phyloP scores from a whole-genome alignment of 2,329 filamentous ascomycete species.

The Apiospora arundinis region DNA sequence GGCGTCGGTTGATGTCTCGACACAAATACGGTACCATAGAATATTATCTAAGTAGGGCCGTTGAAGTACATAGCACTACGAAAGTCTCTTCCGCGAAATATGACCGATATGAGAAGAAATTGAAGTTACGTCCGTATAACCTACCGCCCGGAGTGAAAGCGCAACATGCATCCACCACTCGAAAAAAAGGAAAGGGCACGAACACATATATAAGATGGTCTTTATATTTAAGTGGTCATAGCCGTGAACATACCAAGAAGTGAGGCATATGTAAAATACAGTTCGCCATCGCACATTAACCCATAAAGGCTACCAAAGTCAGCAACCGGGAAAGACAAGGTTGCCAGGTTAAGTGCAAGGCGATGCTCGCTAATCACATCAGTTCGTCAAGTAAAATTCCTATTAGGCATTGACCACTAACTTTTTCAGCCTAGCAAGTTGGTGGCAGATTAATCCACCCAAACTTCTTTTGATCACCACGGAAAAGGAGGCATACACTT shows the following conservation, averaged over 20 bases:
- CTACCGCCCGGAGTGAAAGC: background rate
- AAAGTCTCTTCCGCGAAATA: background rate
- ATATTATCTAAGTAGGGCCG: background rate
- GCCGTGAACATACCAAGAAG: background rate
- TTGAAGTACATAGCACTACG: background rate
- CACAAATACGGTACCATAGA: too few species aligned
- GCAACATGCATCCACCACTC: background rate
- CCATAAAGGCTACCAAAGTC: background rate
- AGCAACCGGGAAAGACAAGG: conserved; percentile 9
- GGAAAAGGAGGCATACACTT: background rate
- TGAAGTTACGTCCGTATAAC: conserved; percentile 11
- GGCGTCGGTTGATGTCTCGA: background rate
- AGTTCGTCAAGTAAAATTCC: background rate
- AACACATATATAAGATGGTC: background rate
- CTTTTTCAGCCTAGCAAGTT: too few species aligned
- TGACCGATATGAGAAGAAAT: background rate
- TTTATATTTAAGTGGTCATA: background rate
- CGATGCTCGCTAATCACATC: conserved; percentile 2
- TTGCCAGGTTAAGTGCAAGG: background rate
- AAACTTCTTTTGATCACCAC: background rate
- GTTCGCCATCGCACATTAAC: background rate
- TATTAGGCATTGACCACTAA: background rate
- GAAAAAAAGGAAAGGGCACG: background rate
- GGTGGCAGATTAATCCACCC: too few species aligned
- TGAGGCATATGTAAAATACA: background rate